Conservation (phyloP, 352 stramenopile species). For the Globisporangium camurandrum region DNA sequence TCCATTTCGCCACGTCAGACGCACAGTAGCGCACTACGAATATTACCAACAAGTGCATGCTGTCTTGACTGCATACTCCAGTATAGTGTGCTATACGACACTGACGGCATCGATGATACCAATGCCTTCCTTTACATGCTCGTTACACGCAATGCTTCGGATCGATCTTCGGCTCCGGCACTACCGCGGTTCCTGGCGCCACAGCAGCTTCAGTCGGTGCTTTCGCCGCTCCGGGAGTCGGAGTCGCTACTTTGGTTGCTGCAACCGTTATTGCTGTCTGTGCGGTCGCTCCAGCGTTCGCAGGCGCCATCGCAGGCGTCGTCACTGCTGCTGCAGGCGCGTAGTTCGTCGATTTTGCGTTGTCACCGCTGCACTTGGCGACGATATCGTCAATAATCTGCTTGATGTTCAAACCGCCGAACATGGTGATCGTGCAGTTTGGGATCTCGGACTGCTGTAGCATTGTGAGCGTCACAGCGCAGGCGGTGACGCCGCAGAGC, state of each 20-base stretch:
- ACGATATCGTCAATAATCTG: slow-evolving; percentile 15
- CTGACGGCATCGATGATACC: not conserved
- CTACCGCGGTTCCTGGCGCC: not conserved
- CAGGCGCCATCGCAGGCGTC: slow-evolving; percentile 5
- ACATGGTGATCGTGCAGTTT: slow-evolving; percentile 32
- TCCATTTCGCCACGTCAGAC: too few relatives aligned
- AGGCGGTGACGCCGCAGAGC: slow-evolving; percentile 18
- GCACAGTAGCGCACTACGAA: too few relatives aligned
- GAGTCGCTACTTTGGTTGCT: not conserved
- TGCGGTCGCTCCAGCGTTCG: slow-evolving; percentile 1
- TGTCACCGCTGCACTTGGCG: slow-evolving; percentile 2
- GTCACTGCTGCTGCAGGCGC: not conserved
- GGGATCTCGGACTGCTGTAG: slow-evolving; percentile 29
- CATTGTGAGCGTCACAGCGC: slow-evolving; percentile 16
- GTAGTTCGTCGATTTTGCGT: not conserved
- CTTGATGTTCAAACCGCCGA: slow-evolving; percentile 40
- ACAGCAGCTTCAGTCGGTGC: not conserved
- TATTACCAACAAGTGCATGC: too few relatives aligned
- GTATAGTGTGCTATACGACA: too few relatives aligned
- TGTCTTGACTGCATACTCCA: not conserved
- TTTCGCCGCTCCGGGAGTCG: not conserved
- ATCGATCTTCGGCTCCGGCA: slow-evolving; percentile 3
- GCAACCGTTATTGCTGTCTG: not conserved
- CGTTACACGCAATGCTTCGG: slow-evolving; percentile 11
- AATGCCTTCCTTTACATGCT: not conserved